Conservation (phyloP, 345 rosid species). For the Salix viminalis region DNA sequence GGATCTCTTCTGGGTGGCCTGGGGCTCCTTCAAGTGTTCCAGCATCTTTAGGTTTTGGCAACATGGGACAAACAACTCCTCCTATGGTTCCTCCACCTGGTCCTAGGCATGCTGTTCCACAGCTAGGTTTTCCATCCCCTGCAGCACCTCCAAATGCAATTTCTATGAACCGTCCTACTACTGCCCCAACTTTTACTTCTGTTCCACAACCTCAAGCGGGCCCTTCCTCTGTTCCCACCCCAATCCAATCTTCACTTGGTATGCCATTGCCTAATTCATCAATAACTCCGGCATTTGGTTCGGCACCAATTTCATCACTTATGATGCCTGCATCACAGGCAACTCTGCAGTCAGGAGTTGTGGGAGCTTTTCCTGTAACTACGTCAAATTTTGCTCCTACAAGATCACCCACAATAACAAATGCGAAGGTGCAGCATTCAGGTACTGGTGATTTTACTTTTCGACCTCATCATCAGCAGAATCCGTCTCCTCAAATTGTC, state of each 20-base stretch:
- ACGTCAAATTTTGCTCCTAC: conserved; percentile 35
- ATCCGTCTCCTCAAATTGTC: conserved; percentile 31
- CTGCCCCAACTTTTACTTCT: conserved; percentile 28
- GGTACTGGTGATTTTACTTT: conserved; percentile 58
- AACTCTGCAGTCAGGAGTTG: conserved; percentile 23
- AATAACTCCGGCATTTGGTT: conserved; percentile 12
- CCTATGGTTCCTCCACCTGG: conserved; percentile 33
- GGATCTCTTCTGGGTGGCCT: conserved; percentile 39
- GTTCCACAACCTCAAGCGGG: conserved; percentile 21
- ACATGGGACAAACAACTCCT: conserved; percentile 33
- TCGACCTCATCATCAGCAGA: conserved; percentile 41
- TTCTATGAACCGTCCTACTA: conserved; percentile 29
- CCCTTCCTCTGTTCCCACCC: conserved; percentile 17
- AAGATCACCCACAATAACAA: conserved; percentile 28
- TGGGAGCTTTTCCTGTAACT: conserved; percentile 28
- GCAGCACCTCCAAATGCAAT: conserved; percentile 18
- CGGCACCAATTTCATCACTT: conserved; percentile 14
- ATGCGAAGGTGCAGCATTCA: conserved; percentile 37
- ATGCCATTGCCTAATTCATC: conserved; percentile 17
- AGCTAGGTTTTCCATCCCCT: conserved; percentile 28
- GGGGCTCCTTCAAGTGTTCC: conserved; percentile 17
- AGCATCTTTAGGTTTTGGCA: conserved; percentile 27
- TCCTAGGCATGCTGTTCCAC: conserved; percentile 35
- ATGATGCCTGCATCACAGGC: conserved; percentile 26
- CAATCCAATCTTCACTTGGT: conserved; percentile 28